A percentile compares a stretch with the other conserved stretches of the same genome.
These are phyloP conservation scores for Asterophora parasitica DNA, from an alignment of 768 basidiomycete genomes.

Conservation along the genomic window DNA sequence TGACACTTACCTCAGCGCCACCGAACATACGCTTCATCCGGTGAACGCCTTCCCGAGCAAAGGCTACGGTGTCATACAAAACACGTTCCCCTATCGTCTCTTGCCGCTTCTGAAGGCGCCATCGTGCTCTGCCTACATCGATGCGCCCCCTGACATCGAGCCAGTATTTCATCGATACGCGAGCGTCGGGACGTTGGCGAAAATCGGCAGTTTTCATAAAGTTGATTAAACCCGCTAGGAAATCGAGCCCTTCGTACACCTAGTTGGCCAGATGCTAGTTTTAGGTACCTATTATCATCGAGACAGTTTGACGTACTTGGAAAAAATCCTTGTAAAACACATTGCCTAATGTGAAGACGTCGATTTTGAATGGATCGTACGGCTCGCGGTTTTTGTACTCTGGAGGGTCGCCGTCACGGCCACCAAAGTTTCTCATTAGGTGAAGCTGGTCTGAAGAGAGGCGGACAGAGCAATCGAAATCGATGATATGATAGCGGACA, in stretches of 20 bases:
- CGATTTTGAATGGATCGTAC: conserved; percentile 2
- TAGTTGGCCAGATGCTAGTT: not conserved
- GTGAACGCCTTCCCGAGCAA: not conserved
- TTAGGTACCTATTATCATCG: no score
- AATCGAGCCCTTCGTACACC: not conserved
- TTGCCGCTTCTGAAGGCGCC: conserved; percentile 3
- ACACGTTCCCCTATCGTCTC: not conserved
- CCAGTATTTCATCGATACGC: not conserved
- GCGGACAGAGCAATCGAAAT: not conserved
- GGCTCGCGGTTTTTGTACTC: no score
- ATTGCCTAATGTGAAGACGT: conserved; percentile 7
- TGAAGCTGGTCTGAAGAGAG: not conserved
- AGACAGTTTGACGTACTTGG: not conserved
- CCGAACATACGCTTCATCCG: not conserved
- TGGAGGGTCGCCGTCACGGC: not conserved
- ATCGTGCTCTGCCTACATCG: not conserved
- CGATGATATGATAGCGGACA: not conserved
- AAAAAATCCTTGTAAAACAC: not conserved
- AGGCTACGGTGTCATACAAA: not conserved
- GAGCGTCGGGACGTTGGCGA: not conserved
- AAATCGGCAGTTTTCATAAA: not conserved
- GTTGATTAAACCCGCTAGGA: not conserved
- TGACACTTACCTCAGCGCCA: not conserved
- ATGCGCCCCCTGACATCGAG: not conserved
- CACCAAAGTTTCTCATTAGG: not conserved